Evolutionary conservation across 805 yeast species (phyloP), one percentile per base, ranked within the genome.

Genomic region (Spencermartinsiella europaea): DNA sequence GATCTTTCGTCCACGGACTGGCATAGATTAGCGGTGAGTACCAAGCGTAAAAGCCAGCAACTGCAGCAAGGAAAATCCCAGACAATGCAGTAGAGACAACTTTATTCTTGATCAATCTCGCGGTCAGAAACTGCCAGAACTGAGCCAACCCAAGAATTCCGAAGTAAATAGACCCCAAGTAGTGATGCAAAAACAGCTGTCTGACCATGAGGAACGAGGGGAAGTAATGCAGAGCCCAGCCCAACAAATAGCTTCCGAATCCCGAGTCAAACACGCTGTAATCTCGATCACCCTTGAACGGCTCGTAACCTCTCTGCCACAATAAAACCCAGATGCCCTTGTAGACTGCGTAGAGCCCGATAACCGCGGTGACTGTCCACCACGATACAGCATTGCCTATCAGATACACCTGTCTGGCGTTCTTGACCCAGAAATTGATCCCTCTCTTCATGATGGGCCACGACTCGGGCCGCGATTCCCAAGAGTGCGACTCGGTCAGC

Each of bases 151-250:
- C 86, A 53, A 87, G 72, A 45, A 86, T 72, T 40, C 88, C 93
- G 67, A 93, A 93, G 70, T 88, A 93, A 44, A 87, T 76, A 1
- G 98, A 87, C 47, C 96, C 97, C 55, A 93, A 69, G 66, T 91
- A 91, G 67, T 90, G 98, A 66, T 90, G 98, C 63, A 90, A 72
- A 71, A 91, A 90, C 67, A 90, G 68, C 69, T 90, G 97, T 69
- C 98, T 81, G 20, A 81, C 89, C 98, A 90, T 90, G 48, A 90
- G 70, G 58, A 75, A 69, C 50, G 75, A 80, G 16, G 93, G 91
- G 36, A 74, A 52, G 51, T 71, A 76, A 55, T 82, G 81, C 19
- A 80, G 25, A 1, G 70, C 49, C 76, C 80, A 85, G 1, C 87
- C 93, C 2, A 76, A 48, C 15, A 75, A 53, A 47, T 64, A 74